Conservation (phyloP, 2,329 filamentous ascomycete genomes). For the Lasiodiplodia citricola region DNA sequence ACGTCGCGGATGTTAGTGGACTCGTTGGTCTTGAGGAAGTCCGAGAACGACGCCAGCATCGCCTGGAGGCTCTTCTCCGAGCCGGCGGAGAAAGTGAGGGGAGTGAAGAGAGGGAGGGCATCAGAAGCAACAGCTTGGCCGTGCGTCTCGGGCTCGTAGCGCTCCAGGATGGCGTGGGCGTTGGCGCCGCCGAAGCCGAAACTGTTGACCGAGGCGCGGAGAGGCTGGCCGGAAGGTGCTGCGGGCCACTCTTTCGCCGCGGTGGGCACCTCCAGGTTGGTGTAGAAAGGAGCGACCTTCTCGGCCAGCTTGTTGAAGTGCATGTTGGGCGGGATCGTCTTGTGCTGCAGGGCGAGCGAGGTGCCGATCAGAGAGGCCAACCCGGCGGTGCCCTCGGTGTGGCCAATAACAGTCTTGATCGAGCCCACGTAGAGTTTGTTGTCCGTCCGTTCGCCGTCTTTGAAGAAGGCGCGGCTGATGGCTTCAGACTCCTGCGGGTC, state of each 20-base stretch:
- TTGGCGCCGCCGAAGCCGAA: constrained; percentile 30
- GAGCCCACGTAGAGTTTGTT: constrained; percentile 28
- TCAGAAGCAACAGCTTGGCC: not conserved
- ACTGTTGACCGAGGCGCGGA: constrained; percentile 29
- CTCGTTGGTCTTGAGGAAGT: too few relatives aligned
- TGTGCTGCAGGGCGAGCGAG: constrained; percentile 43
- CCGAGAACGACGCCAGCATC: too few relatives aligned
- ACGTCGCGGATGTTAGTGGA: constrained; percentile 24
- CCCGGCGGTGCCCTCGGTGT: constrained; percentile 42
- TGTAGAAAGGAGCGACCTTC: constrained; percentile 31
- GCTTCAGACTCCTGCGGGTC: constrained; percentile 36
- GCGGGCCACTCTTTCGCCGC: constrained; percentile 27
- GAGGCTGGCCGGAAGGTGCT: not conserved
- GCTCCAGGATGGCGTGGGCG: constrained; percentile 28
- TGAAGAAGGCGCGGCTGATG: constrained; percentile 30
- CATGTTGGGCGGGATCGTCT: constrained; percentile 39
- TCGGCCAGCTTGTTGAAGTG: constrained; percentile 38
- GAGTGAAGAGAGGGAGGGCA: not conserved
- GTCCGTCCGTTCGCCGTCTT: not conserved
- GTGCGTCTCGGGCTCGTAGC: not conserved
- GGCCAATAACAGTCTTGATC: constrained; percentile 44
- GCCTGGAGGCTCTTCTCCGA: not conserved
- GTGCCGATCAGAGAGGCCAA: constrained; percentile 40
- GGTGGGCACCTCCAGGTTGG: constrained; percentile 27
- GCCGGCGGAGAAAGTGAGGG: constrained; percentile 28